Evolutionary conservation across 1,284 basidiomycete species (phyloP).

Genomic region (Pseudozyma tsukubaensis): DNA sequence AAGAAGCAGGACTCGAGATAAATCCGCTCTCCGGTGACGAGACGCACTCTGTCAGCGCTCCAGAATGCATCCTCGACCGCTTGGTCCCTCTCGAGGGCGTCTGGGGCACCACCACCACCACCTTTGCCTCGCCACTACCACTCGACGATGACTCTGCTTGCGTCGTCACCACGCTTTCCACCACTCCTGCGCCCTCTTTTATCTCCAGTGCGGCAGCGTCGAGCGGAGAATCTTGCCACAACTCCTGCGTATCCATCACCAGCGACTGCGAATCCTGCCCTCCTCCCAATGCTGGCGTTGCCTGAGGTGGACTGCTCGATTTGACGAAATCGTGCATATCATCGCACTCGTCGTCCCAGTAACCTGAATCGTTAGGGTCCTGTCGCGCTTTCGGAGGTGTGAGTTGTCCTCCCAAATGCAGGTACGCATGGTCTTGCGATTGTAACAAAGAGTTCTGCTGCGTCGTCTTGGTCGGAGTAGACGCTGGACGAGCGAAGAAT

Average conservation of each 20-base stretch:
- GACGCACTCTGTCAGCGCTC: slow-evolving; percentile 6
- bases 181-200: background rate
- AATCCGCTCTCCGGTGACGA: slow-evolving; percentile 43
- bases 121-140: background rate
- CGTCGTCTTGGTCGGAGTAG: background rate
- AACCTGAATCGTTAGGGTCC: slow-evolving; percentile 32
- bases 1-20: slow-evolving; percentile 48
- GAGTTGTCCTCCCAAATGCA: slow-evolving; percentile 38
- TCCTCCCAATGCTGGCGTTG: slow-evolving; percentile 1
- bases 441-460: background rate
- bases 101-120: slow-evolving; percentile 40
- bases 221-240: slow-evolving; percentile 14
- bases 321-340: slow-evolving; percentile 42
- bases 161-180: slow-evolving; percentile 13
- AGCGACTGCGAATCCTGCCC: slow-evolving; percentile 25
- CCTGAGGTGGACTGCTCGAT: slow-evolving; percentile 31
- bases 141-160: slow-evolving; percentile 15
- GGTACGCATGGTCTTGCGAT: slow-evolving; percentile 28
- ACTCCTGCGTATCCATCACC: slow-evolving; percentile 38
- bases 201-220: background rate
- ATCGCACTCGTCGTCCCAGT: slow-evolving; percentile 46
- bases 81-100: slow-evolving; percentile 22
- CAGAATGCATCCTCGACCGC: slow-evolving; percentile 23
- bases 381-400: slow-evolving; percentile 21
- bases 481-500: slow-evolving; percentile 23